phyloP scores from a whole-genome alignment of 176 grass and related monocot species.

The Tillandsia leiboldiana region DNA sequence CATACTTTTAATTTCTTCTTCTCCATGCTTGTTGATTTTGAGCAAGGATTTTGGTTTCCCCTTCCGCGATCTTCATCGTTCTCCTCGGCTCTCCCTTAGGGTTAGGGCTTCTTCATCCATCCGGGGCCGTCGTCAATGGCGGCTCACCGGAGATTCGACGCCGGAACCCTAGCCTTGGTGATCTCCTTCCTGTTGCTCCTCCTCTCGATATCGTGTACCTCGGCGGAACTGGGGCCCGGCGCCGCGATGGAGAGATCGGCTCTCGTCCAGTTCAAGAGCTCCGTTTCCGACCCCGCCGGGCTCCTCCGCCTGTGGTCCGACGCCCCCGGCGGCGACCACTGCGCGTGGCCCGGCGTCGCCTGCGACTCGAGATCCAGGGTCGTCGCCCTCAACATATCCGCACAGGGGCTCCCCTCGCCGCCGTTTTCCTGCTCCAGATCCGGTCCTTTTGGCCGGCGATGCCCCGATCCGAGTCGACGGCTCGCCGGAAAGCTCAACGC shows the following conservation, averaged over 20 bases:
- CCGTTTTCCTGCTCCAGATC: slow-evolving; percentile 14
- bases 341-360: slow-evolving; percentile 48
- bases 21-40: slow-evolving; percentile 27
- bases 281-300: slow-evolving; percentile 23
- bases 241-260: slow-evolving; percentile 39
- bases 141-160: slow-evolving; percentile 30
- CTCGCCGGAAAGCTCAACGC: slow-evolving; percentile 32
- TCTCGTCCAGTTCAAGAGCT: slow-evolving; percentile 48
- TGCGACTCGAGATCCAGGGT: slow-evolving; percentile 59
- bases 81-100: slow-evolving; percentile 19
- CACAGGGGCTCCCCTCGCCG: background rate
- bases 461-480: slow-evolving; percentile 10
- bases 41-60: background rate
- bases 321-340: slow-evolving; percentile 28
- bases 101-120: slow-evolving; percentile 1
- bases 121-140: slow-evolving; percentile 39
- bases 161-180: background rate
- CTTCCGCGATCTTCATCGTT: background rate
- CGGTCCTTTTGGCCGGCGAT: slow-evolving; percentile 7
- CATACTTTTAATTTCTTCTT: slow-evolving; percentile 2
- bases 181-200: slow-evolving; percentile 18
- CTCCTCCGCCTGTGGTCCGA: slow-evolving; percentile 23
- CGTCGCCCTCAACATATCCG: slow-evolving; percentile 34
- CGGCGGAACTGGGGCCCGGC: background rate
- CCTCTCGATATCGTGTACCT: slow-evolving; percentile 15